Percentiles rank a stretch among this genome's conserved stretches.
Evolutionary conservation across 2,329 filamentous ascomycete genomes (phyloP).

Genomic region (Arthrinium puccinioides): DNA sequence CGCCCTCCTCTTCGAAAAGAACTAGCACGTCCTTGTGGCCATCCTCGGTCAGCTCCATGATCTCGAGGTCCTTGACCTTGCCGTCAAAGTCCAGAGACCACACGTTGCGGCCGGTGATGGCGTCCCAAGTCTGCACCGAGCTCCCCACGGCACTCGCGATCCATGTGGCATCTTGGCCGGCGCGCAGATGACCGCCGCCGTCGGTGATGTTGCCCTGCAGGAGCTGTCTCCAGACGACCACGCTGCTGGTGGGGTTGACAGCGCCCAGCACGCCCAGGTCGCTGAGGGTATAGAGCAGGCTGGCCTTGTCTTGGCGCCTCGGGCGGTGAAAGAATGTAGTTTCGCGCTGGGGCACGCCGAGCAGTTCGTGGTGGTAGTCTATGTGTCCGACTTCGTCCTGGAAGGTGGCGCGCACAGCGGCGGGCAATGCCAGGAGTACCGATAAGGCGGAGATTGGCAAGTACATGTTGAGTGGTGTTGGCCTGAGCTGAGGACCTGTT

Average conservation of each 20-base stretch:
- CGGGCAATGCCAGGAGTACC: constrained; percentile 33
- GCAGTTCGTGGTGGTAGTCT: constrained; percentile 86
- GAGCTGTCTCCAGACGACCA: constrained; percentile 78
- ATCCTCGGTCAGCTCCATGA: constrained; percentile 62
- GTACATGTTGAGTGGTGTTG: constrained; percentile 13
- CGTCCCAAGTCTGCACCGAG: constrained; percentile 75
- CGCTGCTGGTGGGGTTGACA: constrained; percentile 79
- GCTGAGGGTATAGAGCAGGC: constrained; percentile 84
- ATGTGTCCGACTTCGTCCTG: constrained; percentile 84
- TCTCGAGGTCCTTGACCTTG: constrained; percentile 62
- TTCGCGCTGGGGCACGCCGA: constrained; percentile 73
- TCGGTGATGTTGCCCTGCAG: constrained; percentile 45
- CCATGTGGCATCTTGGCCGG: constrained; percentile 72
- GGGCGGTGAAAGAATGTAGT: constrained; percentile 95
- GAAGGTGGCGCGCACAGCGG: constrained; percentile 63
- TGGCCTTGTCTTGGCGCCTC: constrained; percentile 72
- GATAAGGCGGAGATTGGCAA: constrained; percentile 17
- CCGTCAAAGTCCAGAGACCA: constrained; percentile 64
- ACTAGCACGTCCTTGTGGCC: constrained; percentile 62
- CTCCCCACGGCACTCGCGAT: constrained; percentile 66
- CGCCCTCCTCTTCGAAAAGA: constrained; percentile 52
- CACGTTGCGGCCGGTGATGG: constrained; percentile 67
- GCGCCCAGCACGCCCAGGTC: constrained; percentile 79
- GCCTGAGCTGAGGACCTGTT: background rate
- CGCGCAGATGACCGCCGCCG: constrained; percentile 51